Evolutionary conservation across 768 basidiomycete genomes (phyloP), one percentile per base, ranked within the genome.

Genomic region (Chalciporus pseudorubinellus): DNA sequence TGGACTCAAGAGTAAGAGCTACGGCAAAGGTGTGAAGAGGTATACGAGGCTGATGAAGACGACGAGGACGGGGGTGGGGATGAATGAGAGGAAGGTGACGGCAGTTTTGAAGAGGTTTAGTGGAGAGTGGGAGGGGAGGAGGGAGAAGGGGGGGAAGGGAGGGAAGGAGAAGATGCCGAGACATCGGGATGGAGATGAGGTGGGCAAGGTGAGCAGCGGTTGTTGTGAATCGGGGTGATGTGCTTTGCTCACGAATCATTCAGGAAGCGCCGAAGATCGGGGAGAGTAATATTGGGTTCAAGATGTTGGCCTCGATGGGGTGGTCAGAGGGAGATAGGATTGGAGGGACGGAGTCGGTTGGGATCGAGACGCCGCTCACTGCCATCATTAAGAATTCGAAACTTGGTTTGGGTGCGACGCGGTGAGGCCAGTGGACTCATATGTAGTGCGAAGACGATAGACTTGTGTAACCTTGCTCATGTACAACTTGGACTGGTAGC

Each of bases 331-430:
- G 93, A 0, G 77, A 82, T 38, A 73, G 78, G 12, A 93, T 95
- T 59, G 93, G 93, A 5, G 74, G 79, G 0, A 62, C 70, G 1
- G 53, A 56, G 6, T 72, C 77, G 8, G 79, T 72, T 28, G 91
- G 91, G 0, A 68, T 95, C 48, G 84, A 86, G 21, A 82, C 70
- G 6, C 93, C 93, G 29, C 72, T 97, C 48, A 83, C 83, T 0
- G 93, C 91, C 12, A 80, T 92, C 44, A 86, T 95, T 67, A 97
- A 95, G 72, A 82, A 80, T 53, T 85, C 91, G 16, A 95, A 91
- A 70, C 74, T 87, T 12, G 93, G 93, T 0, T 70, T 97, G 49
- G 93, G 93, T 14, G 91, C 92, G 48, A 60, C 59, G 16, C 55
- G 56, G 19, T 63, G 44, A 53, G 20, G 24, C 24, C 13, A 5